phyloP scores from a whole-genome alignment of 129 eudicot genomes.

The Cynara cardunculus region DNA sequence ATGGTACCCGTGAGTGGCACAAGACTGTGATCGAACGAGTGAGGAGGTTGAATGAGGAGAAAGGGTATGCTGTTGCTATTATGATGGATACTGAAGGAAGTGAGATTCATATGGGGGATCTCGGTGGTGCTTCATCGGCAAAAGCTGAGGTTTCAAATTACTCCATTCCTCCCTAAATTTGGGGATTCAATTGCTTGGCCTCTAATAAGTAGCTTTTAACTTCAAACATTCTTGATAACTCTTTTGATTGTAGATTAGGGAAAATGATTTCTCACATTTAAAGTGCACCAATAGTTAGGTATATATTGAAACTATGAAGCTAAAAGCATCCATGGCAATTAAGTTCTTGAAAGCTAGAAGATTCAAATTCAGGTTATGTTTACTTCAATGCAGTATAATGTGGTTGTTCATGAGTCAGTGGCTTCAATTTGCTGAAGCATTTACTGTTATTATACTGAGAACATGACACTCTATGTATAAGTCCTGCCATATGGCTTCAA shows the following conservation, averaged over 20 bases:
- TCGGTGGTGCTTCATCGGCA: constrained; percentile 71
- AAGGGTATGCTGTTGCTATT: constrained; percentile 84
- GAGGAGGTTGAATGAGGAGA: constrained; percentile 84
- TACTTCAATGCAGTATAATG: too few relatives aligned
- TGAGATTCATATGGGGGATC: constrained; percentile 99
- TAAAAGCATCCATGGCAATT: too few relatives aligned
- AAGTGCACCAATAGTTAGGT: neutral
- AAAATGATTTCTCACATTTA: neutral
- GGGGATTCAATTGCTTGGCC: neutral
- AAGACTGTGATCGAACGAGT: constrained; percentile 63
- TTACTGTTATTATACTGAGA: too few relatives aligned
- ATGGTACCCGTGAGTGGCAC: constrained; percentile 91
- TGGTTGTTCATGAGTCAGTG: too few relatives aligned
- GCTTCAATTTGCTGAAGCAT: too few relatives aligned
- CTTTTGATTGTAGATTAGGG: neutral
- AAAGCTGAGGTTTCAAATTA: constrained; percentile 69
- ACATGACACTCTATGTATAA: too few relatives aligned
- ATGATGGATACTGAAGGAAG: constrained; percentile 99
- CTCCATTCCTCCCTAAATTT: too few relatives aligned
- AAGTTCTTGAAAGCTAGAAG: too few relatives aligned
- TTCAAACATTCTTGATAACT: neutral
- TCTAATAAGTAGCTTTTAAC: neutral
- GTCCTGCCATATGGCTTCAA: neutral
- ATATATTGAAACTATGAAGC: neutral
- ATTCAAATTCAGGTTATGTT: too few relatives aligned